phyloP scores from a whole-genome alignment of 2,329 filamentous ascomycete species.

The Fusarium sp. region DNA sequence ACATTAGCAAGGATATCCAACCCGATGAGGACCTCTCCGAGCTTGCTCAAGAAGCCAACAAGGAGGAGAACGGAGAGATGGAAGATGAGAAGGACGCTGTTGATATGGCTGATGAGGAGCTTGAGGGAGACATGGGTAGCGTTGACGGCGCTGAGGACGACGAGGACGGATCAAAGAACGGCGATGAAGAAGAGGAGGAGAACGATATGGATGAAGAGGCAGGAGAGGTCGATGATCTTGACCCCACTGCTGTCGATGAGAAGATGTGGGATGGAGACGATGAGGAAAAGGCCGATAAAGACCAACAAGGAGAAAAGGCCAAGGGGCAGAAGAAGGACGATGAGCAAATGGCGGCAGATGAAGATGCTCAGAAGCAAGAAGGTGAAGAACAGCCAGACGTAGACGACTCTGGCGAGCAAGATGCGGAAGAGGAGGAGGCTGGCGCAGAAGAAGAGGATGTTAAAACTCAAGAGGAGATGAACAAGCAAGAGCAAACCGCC shows the following conservation, averaged over 20 bases:
- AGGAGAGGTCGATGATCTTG: slow-evolving; percentile 91
- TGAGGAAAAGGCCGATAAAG: slow-evolving; percentile 85
- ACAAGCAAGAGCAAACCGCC: slow-evolving; percentile 79
- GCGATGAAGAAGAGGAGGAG: slow-evolving; percentile 75
- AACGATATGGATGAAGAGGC: slow-evolving; percentile 91
- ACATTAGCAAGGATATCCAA: slow-evolving; percentile 97
- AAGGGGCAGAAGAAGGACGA: slow-evolving; percentile 78
- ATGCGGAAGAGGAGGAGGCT: slow-evolving; percentile 73
- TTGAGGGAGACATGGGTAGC: slow-evolving; percentile 86
- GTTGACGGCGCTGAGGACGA: slow-evolving; percentile 74
- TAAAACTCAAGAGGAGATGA: slow-evolving; percentile 69
- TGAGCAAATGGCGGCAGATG: slow-evolving; percentile 72
- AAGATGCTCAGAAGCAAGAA: slow-evolving; percentile 68
- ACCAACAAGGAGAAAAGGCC: slow-evolving; percentile 81
- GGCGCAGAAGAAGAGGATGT: slow-evolving; percentile 73
- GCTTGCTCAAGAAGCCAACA: slow-evolving; percentile 86
- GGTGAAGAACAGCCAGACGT: slow-evolving; percentile 58
- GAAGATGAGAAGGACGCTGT: slow-evolving; percentile 88
- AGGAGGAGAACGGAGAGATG: slow-evolving; percentile 75
- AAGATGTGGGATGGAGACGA: slow-evolving; percentile 98
- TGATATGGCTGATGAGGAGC: slow-evolving; percentile 92
- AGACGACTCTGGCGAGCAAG: slow-evolving; percentile 61
- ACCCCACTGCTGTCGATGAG: slow-evolving; percentile 92
- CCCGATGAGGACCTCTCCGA: slow-evolving; percentile 95
- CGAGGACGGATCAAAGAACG: slow-evolving; percentile 72